phyloP scores from a whole-genome alignment of 768 basidiomycete species.

The Podaxis carcinomalis region DNA sequence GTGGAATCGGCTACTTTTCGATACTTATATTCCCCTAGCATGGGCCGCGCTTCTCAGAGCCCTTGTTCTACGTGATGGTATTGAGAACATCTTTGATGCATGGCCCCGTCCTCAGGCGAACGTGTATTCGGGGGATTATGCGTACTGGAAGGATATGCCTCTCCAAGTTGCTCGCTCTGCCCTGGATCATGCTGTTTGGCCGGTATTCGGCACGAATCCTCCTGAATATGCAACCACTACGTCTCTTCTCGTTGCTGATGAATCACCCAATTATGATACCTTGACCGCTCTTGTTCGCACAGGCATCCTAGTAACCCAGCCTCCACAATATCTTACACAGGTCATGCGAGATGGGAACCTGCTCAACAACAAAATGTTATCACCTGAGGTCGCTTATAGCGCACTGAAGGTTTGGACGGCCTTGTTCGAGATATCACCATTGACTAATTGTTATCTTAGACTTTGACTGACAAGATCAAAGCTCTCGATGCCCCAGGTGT shows the following conservation, averaged over 20 bases:
- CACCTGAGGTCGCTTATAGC: constrained; percentile 25
- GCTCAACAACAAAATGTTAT: constrained; percentile 12
- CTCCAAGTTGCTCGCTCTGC: constrained; percentile 23
- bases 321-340: constrained; percentile 29
- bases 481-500: constrained; percentile 2
- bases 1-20: constrained; percentile 47
- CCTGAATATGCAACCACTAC: neutral
- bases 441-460: neutral
- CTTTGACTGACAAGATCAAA: neutral
- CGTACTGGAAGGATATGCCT: constrained; percentile 35
- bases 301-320: constrained; percentile 31
- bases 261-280: constrained; percentile 14
- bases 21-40: constrained; percentile 36
- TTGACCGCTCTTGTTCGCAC: constrained; percentile 26
- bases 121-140: constrained; percentile 32
- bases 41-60: constrained; percentile 34
- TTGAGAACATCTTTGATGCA: constrained; percentile 28
- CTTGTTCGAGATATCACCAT: neutral
- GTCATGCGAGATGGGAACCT: constrained; percentile 17
- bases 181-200: constrained; percentile 29
- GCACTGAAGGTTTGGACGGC: constrained; percentile 25
- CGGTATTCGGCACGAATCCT: constrained; percentile 19
- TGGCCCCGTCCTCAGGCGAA: constrained; percentile 34
- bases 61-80: constrained; percentile 18
- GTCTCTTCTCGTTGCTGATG: constrained; percentile 23